Evolutionary conservation across 1,284 basidiomycete genomes (phyloP), one percentile per base, ranked within the genome.

Genomic region (Heterobasidion parviporum): DNA sequence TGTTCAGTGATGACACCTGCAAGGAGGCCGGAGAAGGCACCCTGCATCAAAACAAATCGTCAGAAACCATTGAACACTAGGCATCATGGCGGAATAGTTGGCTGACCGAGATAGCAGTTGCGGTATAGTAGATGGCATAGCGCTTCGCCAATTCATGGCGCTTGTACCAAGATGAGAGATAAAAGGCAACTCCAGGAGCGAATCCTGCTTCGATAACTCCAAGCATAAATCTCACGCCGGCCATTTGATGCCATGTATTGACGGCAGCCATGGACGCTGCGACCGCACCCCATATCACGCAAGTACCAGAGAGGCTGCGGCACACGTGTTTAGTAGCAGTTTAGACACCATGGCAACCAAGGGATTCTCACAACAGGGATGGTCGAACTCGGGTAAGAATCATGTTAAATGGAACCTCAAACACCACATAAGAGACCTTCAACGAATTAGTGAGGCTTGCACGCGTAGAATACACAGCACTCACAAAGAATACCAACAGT

Each of bases 1-100:
- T 53, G n/a, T 10, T 53, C 43, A 1, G 52, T 53, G 26, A 53
- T 53, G 15, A 53, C 41, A 26, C 52, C 52, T 8, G 52, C 52
- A n/a, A 71, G 65, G 5, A 73, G 60, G 5, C 70, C 71, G 16
- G 67, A 68, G 61, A 71, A 72, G 20, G 70, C n/a, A 64, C 71
- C 47, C 61, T 48, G 18, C 16, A 26, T 26, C 41, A 44, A 44
- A 4, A 16, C 6, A 16, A 3, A 44, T 44, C 4, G 16, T 44
- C 41, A 44, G 41, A 8, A 16, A 44, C 12, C 6, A 14, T 44
- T 5, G 26, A 26, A 5, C 6, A 44, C 41, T 5, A 3, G 12
- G 14, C 41, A 44, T 44, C 5, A 7, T 44, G 46, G 26, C 12
- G 3, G 6, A 16, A 48, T 10, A 48, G 10, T n/a, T 12, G 18